Evolutionary conservation across 371 early-diverging fungal species (phyloP).

Genomic region (Funneliformis caledonium): DNA sequence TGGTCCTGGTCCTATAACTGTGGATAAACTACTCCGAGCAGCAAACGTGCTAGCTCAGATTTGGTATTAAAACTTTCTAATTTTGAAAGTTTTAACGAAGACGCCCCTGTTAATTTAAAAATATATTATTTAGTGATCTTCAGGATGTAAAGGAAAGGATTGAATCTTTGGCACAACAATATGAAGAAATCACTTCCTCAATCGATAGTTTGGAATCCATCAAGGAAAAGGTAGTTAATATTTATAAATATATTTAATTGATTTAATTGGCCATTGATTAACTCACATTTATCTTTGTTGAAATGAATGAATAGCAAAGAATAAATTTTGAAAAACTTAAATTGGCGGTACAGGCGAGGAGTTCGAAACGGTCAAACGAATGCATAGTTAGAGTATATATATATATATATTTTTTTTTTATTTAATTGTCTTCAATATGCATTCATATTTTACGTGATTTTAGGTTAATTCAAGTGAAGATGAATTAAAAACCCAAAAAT

Average conservation of each 20-base stretch:
- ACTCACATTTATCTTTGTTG: not conserved
- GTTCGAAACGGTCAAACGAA: not conserved
- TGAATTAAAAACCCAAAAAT: constrained; percentile 15
- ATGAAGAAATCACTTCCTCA: constrained; percentile 40
- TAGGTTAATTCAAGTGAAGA: constrained; percentile 23
- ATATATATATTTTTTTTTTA: not conserved
- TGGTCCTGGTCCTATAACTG: constrained; percentile 13
- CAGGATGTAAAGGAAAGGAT: constrained; percentile 21
- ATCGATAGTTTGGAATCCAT: constrained; percentile 39
- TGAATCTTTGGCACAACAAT: constrained; percentile 3
- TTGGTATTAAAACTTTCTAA: constrained; percentile 25
- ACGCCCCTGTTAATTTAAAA: not conserved
- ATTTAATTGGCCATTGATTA: not conserved
- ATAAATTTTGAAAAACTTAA: constrained; percentile 26
- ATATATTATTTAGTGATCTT: constrained; percentile 15
- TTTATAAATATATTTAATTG: not conserved
- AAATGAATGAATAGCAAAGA: constrained; percentile 22
- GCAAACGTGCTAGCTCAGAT: constrained; percentile 34
- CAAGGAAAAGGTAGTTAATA: constrained; percentile 15
- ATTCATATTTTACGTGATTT: not conserved
- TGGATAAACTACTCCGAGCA: constrained; percentile 37
- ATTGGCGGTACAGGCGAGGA: not conserved
- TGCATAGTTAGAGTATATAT: constrained; percentile 12
- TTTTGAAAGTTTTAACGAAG: not conserved
- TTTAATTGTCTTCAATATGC: not conserved